A percentile compares a stretch with the other conserved stretches of the same genome.
Conservation (phyloP, 2,329 filamentous ascomycete species). For the Clarireedia homoeocarpa region DNA sequence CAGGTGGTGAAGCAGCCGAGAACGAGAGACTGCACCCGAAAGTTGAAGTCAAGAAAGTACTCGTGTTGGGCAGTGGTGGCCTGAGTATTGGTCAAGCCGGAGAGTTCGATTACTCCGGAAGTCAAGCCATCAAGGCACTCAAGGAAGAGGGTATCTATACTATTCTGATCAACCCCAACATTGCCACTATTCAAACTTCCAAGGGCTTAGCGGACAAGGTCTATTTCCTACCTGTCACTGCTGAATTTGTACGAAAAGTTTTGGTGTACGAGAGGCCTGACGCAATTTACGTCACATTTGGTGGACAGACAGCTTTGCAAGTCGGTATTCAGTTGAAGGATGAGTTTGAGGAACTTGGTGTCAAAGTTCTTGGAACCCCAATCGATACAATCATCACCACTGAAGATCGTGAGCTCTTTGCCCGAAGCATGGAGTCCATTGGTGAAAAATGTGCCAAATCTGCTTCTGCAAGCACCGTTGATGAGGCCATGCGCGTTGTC, state of each 20-base stretch:
- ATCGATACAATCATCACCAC: slow-evolving; percentile 89
- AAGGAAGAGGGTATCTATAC: slow-evolving; percentile 91
- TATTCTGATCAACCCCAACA: slow-evolving; percentile 95
- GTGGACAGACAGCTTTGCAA: slow-evolving; percentile 94
- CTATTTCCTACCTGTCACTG: slow-evolving; percentile 95
- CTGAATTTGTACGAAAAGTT: slow-evolving; percentile 95
- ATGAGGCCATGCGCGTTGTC: slow-evolving; percentile 85
- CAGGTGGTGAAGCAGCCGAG: slow-evolving; percentile 73
- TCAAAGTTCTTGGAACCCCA: slow-evolving; percentile 91
- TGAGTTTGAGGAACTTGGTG: slow-evolving; percentile 88
- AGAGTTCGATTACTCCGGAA: slow-evolving; percentile 98
- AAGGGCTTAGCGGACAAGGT: slow-evolving; percentile 94
- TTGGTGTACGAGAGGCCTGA: slow-evolving; percentile 94
- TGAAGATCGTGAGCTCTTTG: slow-evolving; percentile 93
- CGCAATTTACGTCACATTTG: slow-evolving; percentile 95
- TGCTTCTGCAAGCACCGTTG: slow-evolving; percentile 82
- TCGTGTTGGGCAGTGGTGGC: slow-evolving; percentile 93
- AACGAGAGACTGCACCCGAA: slow-evolving; percentile 70
- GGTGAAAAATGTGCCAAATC: slow-evolving; percentile 96
- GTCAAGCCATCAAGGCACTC: slow-evolving; percentile 87
- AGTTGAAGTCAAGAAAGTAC: slow-evolving; percentile 90
- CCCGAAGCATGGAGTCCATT: slow-evolving; percentile 93
- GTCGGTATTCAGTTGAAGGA: slow-evolving; percentile 97
- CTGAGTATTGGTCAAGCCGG: slow-evolving; percentile 95
- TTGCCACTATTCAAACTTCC: slow-evolving; percentile 96